Evolutionary conservation across 257 asterid genomes (phyloP), one percentile per base, ranked within the genome.

Genomic region (Salvia miltiorrhiza): DNA sequence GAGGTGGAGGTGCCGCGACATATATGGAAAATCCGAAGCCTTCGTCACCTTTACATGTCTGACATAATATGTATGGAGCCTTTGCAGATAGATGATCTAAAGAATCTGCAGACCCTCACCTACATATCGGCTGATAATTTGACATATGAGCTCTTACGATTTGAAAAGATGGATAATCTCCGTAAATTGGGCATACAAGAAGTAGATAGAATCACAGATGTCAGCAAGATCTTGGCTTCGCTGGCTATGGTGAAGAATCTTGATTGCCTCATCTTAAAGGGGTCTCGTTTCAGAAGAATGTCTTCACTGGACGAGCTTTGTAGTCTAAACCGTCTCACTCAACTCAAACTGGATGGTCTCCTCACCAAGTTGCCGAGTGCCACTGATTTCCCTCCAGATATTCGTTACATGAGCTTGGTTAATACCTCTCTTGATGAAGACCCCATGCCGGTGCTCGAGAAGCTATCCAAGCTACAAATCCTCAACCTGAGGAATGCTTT

Each of bases 341-440:
- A 37, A 26, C 80, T 70, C 35, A 70, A 44, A 61, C 23, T 70
- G 48, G 17, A 53, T 4, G 71, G 71, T 8, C 5, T 2, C 1
- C 14, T 59, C 24, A 39, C 33, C 8, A 11, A 13, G 33, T 32
- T 76, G 3, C 73, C 76, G 0, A 28, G 23, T 19, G 12, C 10
- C 11, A 7, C 4, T 4, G 11, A 19, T 8, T 71, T 76, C 55
- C 77, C 80, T 17, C 77, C 77, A 20, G 71, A 71, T 30, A 64
- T 76, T 71, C 19, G 65, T 52, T 19, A 21, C 67, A 45, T 76
- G 37, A 76, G 23, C 68, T 48, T 76, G 66, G 44, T 14, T 4
- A 3, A 14, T 4, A 37, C 63, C 1, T 3, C 3, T 0, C 69
- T 70, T 14, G 47, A 12, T 3, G 24, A 67, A 48, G 55, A 76